Percentiles rank a stretch among this genome's conserved stretches.
phyloP scores from a whole-genome alignment of 2,329 filamentous ascomycete species.

The Colletotrichum theobromicola region DNA sequence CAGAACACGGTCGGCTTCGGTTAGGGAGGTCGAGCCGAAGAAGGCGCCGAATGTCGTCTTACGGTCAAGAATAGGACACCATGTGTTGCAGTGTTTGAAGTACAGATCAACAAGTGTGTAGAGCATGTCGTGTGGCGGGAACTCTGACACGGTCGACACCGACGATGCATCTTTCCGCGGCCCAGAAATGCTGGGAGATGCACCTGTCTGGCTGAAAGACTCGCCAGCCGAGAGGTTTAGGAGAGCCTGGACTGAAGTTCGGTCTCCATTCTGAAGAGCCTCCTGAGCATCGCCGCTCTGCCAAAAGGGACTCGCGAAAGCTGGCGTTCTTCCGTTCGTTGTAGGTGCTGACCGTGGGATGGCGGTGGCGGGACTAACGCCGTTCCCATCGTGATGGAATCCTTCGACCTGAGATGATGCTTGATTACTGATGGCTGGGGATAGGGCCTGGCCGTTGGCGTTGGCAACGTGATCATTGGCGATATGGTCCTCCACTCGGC shows the following conservation, averaged over 20 bases:
- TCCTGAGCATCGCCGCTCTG: slow-evolving; percentile 34
- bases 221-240: slow-evolving; percentile 21
- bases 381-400: slow-evolving; percentile 25
- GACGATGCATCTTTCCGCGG: slow-evolving; percentile 30
- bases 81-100: slow-evolving; percentile 69
- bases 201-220: slow-evolving; percentile 6
- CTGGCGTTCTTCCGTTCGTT: slow-evolving; percentile 41
- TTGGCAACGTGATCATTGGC: slow-evolving; percentile 33
- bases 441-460: slow-evolving; percentile 26
- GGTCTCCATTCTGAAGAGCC: slow-evolving; percentile 22
- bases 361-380: slow-evolving; percentile 24
- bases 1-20: slow-evolving; percentile 43
- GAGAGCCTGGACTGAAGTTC: slow-evolving; percentile 25
- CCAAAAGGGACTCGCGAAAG: slow-evolving; percentile 40
- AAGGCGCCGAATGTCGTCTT: slow-evolving; percentile 45
- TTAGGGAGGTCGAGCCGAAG: slow-evolving; percentile 44
- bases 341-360: slow-evolving; percentile 23
- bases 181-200: background rate
- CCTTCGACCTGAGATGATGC: slow-evolving; percentile 33
- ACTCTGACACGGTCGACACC: slow-evolving; percentile 47
- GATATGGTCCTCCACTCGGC: slow-evolving; percentile 48
- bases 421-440: slow-evolving; percentile 41
- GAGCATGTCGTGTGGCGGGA: slow-evolving; percentile 64
- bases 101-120: slow-evolving; percentile 66
- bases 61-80: slow-evolving; percentile 53